Base-by-base conservation (phyloP, 1,139 yeast genomes). In the Candida sojae region DNA sequence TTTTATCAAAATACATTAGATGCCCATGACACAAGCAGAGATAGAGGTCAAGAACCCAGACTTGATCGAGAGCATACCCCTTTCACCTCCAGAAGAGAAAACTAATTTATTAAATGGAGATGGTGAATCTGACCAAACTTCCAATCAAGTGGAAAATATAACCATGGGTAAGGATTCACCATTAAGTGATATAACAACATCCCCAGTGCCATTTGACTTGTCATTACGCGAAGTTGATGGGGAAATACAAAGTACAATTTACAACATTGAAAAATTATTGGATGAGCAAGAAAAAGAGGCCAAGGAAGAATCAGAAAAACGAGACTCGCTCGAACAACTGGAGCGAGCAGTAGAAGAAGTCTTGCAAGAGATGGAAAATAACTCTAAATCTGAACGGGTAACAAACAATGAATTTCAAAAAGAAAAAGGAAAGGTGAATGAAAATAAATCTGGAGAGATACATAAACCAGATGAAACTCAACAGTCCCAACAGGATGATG, bases 131-230 rank as follows among this genome's bases (percentile, higher is more conserved):
- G 43, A 42, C 28, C 42, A 21, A 9, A 46, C 48, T 4, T 25
- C 33, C 10, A 42, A 46, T 29, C 39, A 29, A 8, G 39, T 40
- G 11, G 51, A 35, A 13, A 51, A 50, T 35, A 45, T 45, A 17
- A 50, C 59, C 29, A 44, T 47, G 29, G 52, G 55, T 26, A 62
- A 57, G 47, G 67, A 63, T 40, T 69, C 75, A 6, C 77, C 77
- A 4, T 59, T 71, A 46, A 71, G 75, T 10, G 77, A 72, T 51
- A 68, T 71, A 41, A 74, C 70, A 33, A 70, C 74, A 2, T 70
- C 75, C 2, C 77, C 77, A 0, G 75, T 74, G 8, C 66, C 71
- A 2, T 67, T 68, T 46, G 71, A 67, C 39, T 56, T 54, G 30
- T 42, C 48, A 5, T 45, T 53, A 11, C 46, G 47, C 37, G 53